A percentile compares a stretch with the other conserved stretches of the same genome.
phyloP scores from a whole-genome alignment of 495 filamentous ascomycete species.

The Penicillium coffeae region DNA sequence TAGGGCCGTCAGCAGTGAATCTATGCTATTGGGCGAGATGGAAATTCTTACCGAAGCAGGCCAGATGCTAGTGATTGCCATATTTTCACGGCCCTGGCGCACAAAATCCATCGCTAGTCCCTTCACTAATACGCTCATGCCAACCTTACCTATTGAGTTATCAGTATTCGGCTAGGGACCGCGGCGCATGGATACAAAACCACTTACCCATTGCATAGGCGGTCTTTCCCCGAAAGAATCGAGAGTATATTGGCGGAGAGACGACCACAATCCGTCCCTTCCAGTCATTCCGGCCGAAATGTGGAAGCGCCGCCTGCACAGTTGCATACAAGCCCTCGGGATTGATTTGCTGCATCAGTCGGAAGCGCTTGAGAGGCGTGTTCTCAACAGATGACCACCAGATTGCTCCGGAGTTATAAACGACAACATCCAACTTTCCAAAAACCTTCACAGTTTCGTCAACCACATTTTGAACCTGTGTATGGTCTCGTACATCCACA shows the following conservation, averaged over 20 bases:
- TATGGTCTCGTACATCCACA: conserved; percentile 65
- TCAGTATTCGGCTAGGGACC: not conserved
- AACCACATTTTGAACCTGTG: conserved; percentile 61
- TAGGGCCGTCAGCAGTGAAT: conserved; percentile 15
- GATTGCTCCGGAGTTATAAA: conserved; percentile 86
- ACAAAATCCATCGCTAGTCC: conserved; percentile 82
- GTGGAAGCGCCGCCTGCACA: conserved; percentile 63
- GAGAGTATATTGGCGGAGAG: conserved; percentile 77
- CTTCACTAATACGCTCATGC: conserved; percentile 77
- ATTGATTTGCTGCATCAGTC: conserved; percentile 79
- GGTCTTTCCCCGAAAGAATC: conserved; percentile 84
- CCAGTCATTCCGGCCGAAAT: conserved; percentile 50
- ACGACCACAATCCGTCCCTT: conserved; percentile 72
- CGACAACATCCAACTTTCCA: conserved; percentile 62
- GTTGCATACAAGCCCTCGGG: conserved; percentile 61
- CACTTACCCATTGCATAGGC: conserved; percentile 72
- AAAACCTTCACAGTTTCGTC: conserved; percentile 58
- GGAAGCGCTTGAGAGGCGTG: conserved; percentile 75
- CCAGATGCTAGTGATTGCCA: conserved; percentile 83
- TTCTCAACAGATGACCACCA: conserved; percentile 76
- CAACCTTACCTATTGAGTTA: conserved; percentile 55
- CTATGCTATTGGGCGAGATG: not conserved
- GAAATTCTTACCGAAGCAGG: conserved; percentile 60
- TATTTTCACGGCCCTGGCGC: conserved; percentile 57
- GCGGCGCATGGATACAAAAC: not conserved